Evolutionary conservation across 345 rosid species (phyloP).

Genomic region (Jatropha curcas): DNA sequence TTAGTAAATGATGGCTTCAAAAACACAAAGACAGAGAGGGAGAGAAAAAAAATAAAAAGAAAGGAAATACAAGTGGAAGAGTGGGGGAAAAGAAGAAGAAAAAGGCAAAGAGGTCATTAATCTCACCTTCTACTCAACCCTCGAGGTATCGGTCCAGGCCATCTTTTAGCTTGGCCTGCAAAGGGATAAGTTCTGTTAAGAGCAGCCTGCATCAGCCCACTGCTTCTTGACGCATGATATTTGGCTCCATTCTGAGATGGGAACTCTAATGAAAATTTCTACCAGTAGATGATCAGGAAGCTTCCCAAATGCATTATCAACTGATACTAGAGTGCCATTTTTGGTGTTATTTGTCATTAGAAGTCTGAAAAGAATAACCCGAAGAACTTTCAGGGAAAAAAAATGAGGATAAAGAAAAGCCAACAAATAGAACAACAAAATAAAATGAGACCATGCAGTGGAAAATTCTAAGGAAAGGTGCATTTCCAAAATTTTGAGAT

Average conservation of each 20-base stretch:
- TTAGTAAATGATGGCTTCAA: neutral
- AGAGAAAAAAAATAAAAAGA: neutral
- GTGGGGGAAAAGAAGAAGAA: neutral
- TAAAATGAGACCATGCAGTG: neutral
- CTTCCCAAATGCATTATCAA: constrained; percentile 45
- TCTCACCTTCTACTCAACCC: constrained; percentile 66
- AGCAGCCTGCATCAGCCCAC: constrained; percentile 86
- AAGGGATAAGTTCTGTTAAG: constrained; percentile 52
- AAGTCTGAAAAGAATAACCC: constrained; percentile 38
- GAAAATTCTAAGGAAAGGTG: neutral
- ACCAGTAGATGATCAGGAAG: constrained; percentile 80
- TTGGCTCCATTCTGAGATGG: constrained; percentile 59
- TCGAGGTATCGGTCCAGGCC: constrained; percentile 83
- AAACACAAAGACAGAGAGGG: neutral
- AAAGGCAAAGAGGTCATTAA: neutral
- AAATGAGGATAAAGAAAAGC: neutral
- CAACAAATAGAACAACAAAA: neutral
- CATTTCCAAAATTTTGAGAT: neutral
- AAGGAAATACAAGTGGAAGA: neutral
- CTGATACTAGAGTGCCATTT: constrained; percentile 24
- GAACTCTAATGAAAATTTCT: constrained; percentile 75
- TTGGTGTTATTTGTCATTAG: constrained; percentile 46
- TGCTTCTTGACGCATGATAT: constrained; percentile 66
- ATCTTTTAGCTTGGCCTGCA: constrained; percentile 53
- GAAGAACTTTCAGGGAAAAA: neutral